A percentile compares a stretch with the other conserved stretches of the same genome.
These are phyloP conservation scores for Hygrocybe coccinea DNA, from an alignment of 768 basidiomycete genomes.

Conservation along the genomic window DNA sequence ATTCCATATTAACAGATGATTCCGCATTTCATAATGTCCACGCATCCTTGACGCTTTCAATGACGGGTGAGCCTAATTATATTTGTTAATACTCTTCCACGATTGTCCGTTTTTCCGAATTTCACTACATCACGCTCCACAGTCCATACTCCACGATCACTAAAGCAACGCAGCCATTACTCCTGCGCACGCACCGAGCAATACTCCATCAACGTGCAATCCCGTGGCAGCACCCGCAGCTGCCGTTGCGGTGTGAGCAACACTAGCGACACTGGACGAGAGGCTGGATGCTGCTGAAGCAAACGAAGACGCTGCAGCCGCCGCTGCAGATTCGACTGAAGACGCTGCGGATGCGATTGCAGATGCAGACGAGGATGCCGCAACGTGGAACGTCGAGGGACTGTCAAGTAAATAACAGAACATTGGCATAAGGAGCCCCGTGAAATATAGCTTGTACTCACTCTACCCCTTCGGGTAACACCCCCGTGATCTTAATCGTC, in stretches of 20 bases:
- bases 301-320: background rate
- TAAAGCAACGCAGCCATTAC: background rate
- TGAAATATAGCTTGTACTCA: background rate
- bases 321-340: background rate
- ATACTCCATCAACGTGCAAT: background rate
- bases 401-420: background rate
- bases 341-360: background rate
- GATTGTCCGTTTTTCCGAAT: no score
- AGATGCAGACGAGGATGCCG: background rate
- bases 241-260: background rate
- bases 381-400: background rate
- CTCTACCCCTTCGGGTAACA: background rate
- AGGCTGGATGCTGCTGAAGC: background rate
- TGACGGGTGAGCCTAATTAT: no score
- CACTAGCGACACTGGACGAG: background rate
- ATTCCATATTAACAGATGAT: no score
- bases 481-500: background rate
- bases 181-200: background rate
- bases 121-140: background rate
- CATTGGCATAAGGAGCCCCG: background rate
- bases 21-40: no score
- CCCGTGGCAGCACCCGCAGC: background rate
- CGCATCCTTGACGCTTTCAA: no score
- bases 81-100: no score
- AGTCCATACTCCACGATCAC: background rate